Conservation (phyloP, 2,329 filamentous ascomycete species). For the Colletotrichum lindemuthianum region DNA sequence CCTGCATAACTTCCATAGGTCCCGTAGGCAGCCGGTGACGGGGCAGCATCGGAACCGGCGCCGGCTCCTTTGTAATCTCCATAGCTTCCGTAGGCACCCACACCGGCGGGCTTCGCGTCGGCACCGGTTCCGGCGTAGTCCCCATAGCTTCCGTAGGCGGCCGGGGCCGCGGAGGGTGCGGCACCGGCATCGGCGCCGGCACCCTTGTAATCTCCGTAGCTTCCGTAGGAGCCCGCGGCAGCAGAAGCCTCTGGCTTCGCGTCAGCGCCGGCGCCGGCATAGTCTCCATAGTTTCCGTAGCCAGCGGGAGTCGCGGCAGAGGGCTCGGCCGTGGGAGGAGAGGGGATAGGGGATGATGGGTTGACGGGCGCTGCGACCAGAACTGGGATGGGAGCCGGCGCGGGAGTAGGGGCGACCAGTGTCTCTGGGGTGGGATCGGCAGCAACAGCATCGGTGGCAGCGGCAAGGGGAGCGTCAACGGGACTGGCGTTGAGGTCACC, state of each 20-base stretch:
- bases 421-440: too few relatives aligned
- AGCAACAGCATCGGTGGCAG: too few relatives aligned
- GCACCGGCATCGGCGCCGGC: background rate
- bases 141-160: slow-evolving; percentile 20
- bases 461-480: too few relatives aligned
- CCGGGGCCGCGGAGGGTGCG: slow-evolving; percentile 22
- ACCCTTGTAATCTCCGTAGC: slow-evolving; percentile 11
- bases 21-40: too few relatives aligned
- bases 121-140: slow-evolving; percentile 5
- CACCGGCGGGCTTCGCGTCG: slow-evolving; percentile 1
- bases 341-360: slow-evolving; percentile 3
- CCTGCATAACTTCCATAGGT: too few relatives aligned
- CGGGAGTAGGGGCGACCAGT: too few relatives aligned
- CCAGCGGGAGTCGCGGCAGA: slow-evolving; percentile 12
- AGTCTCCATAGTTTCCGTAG: slow-evolving; percentile 31
- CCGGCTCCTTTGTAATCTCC: slow-evolving; percentile 27
- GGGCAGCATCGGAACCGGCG: background rate
- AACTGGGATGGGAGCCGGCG: background rate
- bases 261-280: background rate
- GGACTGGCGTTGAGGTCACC: background rate
- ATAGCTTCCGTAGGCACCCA: slow-evolving; percentile 30
- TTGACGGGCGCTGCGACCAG: slow-evolving; percentile 37
- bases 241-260: too few relatives aligned
- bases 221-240: slow-evolving; percentile 6
- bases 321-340: slow-evolving; percentile 36